Base-by-base conservation (phyloP, 768 basidiomycete species). In the Tylopilus sp. region DNA sequence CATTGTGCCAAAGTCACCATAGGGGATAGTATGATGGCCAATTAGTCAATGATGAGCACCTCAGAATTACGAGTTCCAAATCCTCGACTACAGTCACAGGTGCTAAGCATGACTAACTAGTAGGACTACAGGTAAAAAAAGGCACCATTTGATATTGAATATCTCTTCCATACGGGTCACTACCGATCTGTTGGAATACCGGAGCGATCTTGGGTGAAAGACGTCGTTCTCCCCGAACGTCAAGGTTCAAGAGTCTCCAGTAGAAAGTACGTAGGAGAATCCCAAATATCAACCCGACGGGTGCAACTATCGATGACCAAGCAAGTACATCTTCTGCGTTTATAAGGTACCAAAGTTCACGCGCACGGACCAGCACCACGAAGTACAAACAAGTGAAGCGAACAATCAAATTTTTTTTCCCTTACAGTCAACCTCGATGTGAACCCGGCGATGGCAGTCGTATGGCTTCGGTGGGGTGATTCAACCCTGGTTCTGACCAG, bases 271-370 rank as follows among this genome's bases (percentile, higher is more conserved):
- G 10, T 30, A 54, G 69, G 71, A 71, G 69, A 65, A 75, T 72
- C 82, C 77, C 84, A 86, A 86, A 86, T 85, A 85, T 84, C 81
- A 77, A 74, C 76, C 74, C 64, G 67, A 72, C 73, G 83, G 83
- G 85, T 86, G 77, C 67, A 76, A 86, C 83, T 86, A 86, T 85
- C 84, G 75, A 75, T 72, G 53, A 67, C 59, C 57, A 41, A 20
- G 4, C 3, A 7, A 8, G 10, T 4, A 3, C 11, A 9, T 9
- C 8, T 25, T 22, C 17, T 6, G 15, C n/a, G 3, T 44, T 36
- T 35, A 62, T 59, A 61, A 57, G 30, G 25, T 10, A 17, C 23
- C 9, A 10, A n/a, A 41, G 23, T 65, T 65, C 64, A 44, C 63
- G 72, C 74, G 79, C 81, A 82, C 80, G 76, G 81, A 79, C 81